Conservation (phyloP, 139 green algal species). For the Coccomyxa sp. region DNA sequence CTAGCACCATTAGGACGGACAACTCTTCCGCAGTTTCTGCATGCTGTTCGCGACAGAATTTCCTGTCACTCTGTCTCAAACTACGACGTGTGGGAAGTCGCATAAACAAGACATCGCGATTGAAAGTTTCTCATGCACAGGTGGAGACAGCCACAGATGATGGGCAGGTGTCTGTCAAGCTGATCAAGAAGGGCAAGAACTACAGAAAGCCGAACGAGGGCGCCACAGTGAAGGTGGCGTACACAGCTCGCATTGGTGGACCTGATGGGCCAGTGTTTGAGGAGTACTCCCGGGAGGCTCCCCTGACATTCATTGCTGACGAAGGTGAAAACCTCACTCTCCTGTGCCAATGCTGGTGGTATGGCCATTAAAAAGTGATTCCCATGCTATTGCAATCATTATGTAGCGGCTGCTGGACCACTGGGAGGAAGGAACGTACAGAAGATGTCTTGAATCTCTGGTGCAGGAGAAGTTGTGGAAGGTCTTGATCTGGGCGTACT, state of each 20-base stretch:
- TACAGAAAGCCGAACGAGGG: slow-evolving; percentile 73
- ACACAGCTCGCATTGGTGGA: background rate
- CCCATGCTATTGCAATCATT: no score
- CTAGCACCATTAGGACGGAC: background rate
- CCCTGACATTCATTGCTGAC: background rate
- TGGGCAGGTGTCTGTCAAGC: slow-evolving; percentile 73
- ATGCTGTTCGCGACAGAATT: no score
- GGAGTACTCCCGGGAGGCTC: background rate
- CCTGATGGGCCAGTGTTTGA: background rate
- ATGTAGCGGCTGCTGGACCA: no score
- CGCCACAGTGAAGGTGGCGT: slow-evolving; percentile 54
- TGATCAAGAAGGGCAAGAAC: slow-evolving; percentile 54
- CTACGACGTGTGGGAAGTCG: background rate
- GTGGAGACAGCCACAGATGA: slow-evolving; percentile 45
- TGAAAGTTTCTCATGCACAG: slow-evolving; percentile 45
- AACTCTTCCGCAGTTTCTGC: no score
- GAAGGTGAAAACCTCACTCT: background rate
- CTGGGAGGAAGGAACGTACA: no score
- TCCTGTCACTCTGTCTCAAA: no score
- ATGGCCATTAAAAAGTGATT: no score
- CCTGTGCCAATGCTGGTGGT: no score
- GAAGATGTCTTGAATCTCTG: background rate
- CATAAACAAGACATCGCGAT: background rate
- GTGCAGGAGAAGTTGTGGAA: slow-evolving; percentile 51
- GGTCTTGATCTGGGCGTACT: slow-evolving; percentile 81